Base-by-base conservation (phyloP, 768 basidiomycete species). In the Auriculariales sp. region DNA sequence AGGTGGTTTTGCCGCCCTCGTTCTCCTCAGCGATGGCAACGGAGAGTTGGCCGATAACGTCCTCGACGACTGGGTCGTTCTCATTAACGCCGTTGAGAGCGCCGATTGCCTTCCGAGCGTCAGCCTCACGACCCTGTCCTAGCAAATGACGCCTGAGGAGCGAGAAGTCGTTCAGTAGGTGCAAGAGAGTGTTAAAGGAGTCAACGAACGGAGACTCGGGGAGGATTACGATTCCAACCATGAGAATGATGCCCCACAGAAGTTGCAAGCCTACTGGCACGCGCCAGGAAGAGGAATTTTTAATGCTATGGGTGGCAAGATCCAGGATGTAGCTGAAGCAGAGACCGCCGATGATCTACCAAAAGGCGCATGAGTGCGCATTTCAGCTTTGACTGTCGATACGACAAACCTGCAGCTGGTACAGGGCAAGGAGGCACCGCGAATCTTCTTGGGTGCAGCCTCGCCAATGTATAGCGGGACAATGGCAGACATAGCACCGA, bases 1-100 rank as follows among this genome's bases (percentile, higher is more conserved):
- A 88, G 0, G 78, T 81, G 1, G 83, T 81, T 58, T 83, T 81
- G 5, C 85, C 85, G 19, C 83, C 84, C 15, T 82, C 79, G 57
- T 88, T 89, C 63, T 89, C 85, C 3, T 73, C 76, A 14, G 66
- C 67, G 58, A 89, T 79, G 32, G 71, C 80, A 50, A 68, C 75
- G 51, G 77, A 69, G 25, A 88, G 71, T 54, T 87, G 84, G 25
- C 73, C 75, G 15, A 86, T 64, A 4, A 66, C 64, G 49, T 81
- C 82, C 6, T 69, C 58, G 1, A 86, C 80, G 10, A 84, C 53
- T 0, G 68, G 62, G 52, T 84, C 74, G 49, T 81, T 72, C 47
- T 69, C 60, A 3, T 73, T 66, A n/a, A 82, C 74, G 25, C 73
- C 66, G 57, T 87, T 87, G 31, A 89, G 59, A 49, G 70, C 68